These are phyloP conservation scores for Combretum micranthum DNA, from an alignment of 345 rosid genomes.

Conservation along the genomic window DNA sequence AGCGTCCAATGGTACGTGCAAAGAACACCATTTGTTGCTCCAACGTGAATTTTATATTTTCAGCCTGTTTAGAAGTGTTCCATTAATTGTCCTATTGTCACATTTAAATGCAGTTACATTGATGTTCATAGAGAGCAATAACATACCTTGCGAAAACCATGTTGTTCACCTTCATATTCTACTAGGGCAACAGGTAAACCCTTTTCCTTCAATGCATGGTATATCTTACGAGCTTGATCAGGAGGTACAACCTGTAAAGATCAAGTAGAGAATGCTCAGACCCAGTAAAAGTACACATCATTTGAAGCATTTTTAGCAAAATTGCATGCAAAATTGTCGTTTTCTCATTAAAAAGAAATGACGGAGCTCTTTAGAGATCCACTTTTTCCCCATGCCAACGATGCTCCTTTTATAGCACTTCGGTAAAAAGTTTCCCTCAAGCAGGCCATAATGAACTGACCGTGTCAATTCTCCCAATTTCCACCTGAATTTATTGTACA, in stretches of 20 bases:
- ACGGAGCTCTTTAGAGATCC: too few relatives aligned
- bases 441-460: too few relatives aligned
- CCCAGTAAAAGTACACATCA: background rate
- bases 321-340: too few relatives aligned
- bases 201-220: slow-evolving; percentile 68
- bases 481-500: too few relatives aligned
- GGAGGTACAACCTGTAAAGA: slow-evolving; percentile 77
- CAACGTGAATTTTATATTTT: slow-evolving; percentile 80
- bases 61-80: slow-evolving; percentile 43
- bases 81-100: background rate
- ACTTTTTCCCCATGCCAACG: too few relatives aligned
- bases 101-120: background rate
- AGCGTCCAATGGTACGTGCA: slow-evolving; percentile 64
- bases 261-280: background rate
- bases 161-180: slow-evolving; percentile 93
- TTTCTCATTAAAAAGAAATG: too few relatives aligned
- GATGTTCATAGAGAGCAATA: background rate
- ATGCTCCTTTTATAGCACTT: too few relatives aligned
- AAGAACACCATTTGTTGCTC: slow-evolving; percentile 94
- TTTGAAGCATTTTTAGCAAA: too few relatives aligned
- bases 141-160: slow-evolving; percentile 94
- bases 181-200: slow-evolving; percentile 92
- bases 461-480: too few relatives aligned
- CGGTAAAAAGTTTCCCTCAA: too few relatives aligned
- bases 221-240: slow-evolving; percentile 81